Evolutionary conservation across 306 rosid genomes (phyloP), one percentile per base, ranked within the genome.

Genomic region (Sindora glabra): DNA sequence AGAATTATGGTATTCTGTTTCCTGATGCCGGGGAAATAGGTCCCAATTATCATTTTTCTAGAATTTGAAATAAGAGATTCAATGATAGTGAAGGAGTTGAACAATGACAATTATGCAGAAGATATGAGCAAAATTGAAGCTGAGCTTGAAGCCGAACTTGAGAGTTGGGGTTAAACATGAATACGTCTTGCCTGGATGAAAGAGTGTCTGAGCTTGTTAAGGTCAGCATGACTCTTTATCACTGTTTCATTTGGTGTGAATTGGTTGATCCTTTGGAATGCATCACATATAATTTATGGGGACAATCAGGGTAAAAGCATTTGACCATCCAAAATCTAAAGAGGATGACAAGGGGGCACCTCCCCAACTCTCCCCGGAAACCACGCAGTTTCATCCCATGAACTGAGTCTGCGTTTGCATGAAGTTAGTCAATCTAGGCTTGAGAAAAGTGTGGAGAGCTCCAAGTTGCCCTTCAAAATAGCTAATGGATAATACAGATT

Each of bases 131-230:
- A 86, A 83, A 92, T 92, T 64, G 98, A 88, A 69, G 98, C 96
- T 30, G 98, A 92, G 76, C 98, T 92, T 74, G 98, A 92, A 83
- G 98, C 90, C 45, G 98, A 92, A 81, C 88, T 92, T 16, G 90
- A 83, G 88, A 86, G 88, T 52, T 92, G 74, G 96, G 89, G 55
- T 51, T 92, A 65, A 81, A 80, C 74, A 78, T 80, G 72, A 79
- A 71, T 71, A 55, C 77, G 13, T 75, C 85, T 42, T 72, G 74
- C 71, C 34, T 76, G 30, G 73, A 80, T 26, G 49, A 75, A 68
- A 74, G 74, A 50, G 56, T 74, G 53, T 71, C 81, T 6, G 88
- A 79, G 36, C 73, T 79, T 76, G 77, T 61, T 65, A 95, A 88
- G 92, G 98, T 89, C 68, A 79, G 67, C 50, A 39, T 52, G 22